These are phyloP conservation scores for Porodaedalea pini DNA, from an alignment of 1,284 basidiomycete genomes.

Conservation along the genomic window DNA sequence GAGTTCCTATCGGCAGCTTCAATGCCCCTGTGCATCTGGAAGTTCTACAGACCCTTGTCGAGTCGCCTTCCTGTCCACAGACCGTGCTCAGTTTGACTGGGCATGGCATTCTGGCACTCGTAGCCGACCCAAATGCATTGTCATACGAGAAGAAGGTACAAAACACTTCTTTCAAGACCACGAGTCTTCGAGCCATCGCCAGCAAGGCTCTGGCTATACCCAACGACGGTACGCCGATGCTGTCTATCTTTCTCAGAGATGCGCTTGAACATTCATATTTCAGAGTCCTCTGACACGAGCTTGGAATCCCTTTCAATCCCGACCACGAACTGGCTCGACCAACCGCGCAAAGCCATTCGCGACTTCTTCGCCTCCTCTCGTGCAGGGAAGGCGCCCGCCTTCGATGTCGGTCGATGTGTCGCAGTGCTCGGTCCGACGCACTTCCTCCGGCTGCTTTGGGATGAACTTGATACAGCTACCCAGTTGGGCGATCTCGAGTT, in stretches of 20 bases:
- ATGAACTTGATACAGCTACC: slow-evolving; percentile 48
- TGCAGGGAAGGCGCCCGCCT: slow-evolving; percentile 53
- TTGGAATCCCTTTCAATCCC: slow-evolving; percentile 22
- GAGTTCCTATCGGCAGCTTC: slow-evolving; percentile 31
- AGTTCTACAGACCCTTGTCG: slow-evolving; percentile 61
- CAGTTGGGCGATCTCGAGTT: slow-evolving; percentile 55
- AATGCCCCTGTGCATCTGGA: slow-evolving; percentile 31
- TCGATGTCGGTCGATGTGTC: slow-evolving; percentile 64
- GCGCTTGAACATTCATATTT: not conserved
- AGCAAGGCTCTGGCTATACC: slow-evolving; percentile 41
- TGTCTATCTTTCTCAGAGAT: not conserved
- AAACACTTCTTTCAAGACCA: slow-evolving; percentile 37
- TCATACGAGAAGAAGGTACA: slow-evolving; percentile 33
- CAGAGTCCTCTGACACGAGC: slow-evolving; percentile 20
- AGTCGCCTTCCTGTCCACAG: slow-evolving; percentile 59
- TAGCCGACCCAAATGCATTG: slow-evolving; percentile 35
- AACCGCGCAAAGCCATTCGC: slow-evolving; percentile 51
- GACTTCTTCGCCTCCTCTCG: slow-evolving; percentile 50
- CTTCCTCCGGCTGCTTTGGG: slow-evolving; percentile 64
- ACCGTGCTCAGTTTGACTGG: slow-evolving; percentile 64
- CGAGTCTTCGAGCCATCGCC: slow-evolving; percentile 42
- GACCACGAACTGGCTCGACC: slow-evolving; percentile 37
- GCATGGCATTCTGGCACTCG: slow-evolving; percentile 48
- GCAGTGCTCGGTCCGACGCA: slow-evolving; percentile 49
- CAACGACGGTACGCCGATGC: slow-evolving; percentile 36